These are phyloP conservation scores for Colletotrichum cuscutae DNA, from an alignment of 2,329 filamentous ascomycete genomes.

Conservation along the genomic window DNA sequence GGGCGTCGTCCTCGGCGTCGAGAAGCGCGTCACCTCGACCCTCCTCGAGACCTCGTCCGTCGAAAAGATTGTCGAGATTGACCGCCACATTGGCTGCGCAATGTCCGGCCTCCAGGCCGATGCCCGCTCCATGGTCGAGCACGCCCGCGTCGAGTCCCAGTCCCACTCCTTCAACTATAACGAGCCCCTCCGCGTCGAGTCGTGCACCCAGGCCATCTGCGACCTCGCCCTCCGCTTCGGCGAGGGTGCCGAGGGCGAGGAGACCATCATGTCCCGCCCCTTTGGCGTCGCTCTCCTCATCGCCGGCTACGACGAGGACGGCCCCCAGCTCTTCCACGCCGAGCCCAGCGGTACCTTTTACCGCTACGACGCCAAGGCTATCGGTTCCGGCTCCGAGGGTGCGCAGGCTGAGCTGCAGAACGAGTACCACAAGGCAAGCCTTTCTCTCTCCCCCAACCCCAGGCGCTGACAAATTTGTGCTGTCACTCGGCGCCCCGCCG, in stretches of 20 bases:
- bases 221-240: slow-evolving; percentile 96
- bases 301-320: slow-evolving; percentile 96
- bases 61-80: slow-evolving; percentile 99
- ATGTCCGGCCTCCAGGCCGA: slow-evolving; percentile 99
- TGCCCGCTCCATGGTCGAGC: slow-evolving; percentile 96
- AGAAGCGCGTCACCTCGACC: slow-evolving; percentile 98
- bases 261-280: slow-evolving; percentile 97
- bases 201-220: slow-evolving; percentile 98
- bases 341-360: slow-evolving; percentile 99
- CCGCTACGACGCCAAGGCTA: slow-evolving; percentile 98
- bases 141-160: slow-evolving; percentile 97
- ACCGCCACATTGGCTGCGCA: slow-evolving; percentile 97
- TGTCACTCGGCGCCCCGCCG: no score
- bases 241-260: slow-evolving; percentile 96
- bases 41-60: slow-evolving; percentile 97
- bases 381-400: slow-evolving; percentile 95
- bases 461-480: no score
- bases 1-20: slow-evolving; percentile 95
- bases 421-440: slow-evolving; percentile 88
- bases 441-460: background rate
- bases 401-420: slow-evolving; percentile 98
- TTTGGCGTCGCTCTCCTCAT: slow-evolving; percentile 98
- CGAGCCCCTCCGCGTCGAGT: slow-evolving; percentile 94
- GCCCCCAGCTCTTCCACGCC: slow-evolving; percentile 95
- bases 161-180: slow-evolving; percentile 98